Percentiles rank a stretch among this genome's conserved stretches.
phyloP scores from a whole-genome alignment of 2,329 filamentous ascomycete genomes.

The Epichloe brachyelytri region DNA sequence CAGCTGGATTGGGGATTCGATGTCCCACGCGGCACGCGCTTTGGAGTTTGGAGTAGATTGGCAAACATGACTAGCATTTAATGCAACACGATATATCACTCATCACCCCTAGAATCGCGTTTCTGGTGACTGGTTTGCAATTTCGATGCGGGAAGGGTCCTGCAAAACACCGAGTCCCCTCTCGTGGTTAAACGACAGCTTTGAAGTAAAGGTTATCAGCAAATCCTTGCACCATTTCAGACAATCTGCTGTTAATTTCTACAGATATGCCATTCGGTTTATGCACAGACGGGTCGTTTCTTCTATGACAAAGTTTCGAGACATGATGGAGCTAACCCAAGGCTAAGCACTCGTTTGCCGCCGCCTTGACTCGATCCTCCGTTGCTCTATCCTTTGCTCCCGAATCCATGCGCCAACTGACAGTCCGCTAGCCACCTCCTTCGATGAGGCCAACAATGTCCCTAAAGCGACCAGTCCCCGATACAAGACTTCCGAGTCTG shows the following conservation, averaged over 20 bases:
- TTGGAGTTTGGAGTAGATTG: neutral
- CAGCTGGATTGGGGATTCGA: neutral
- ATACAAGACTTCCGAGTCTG: constrained; percentile 73
- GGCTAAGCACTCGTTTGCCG: constrained; percentile 32
- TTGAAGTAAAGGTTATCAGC: no score
- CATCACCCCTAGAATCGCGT: neutral
- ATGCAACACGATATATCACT: neutral
- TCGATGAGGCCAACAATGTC: constrained; percentile 49
- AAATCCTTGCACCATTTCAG: neutral
- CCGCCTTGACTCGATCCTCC: constrained; percentile 34
- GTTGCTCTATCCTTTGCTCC: constrained; percentile 28
- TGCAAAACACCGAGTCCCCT: no score
- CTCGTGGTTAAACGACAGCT: neutral
- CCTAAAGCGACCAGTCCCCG: constrained; percentile 72
- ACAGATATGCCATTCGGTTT: neutral
- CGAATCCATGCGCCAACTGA: constrained; percentile 28
- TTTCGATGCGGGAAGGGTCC: no score
- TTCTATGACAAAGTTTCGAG: neutral
- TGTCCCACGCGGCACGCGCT: neutral
- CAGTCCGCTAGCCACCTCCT: constrained; percentile 28
- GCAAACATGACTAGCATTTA: neutral
- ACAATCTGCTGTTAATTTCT: neutral
- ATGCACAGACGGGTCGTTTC: neutral
- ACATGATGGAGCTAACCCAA: constrained; percentile 1
- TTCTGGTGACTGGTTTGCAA: neutral